phyloP scores from a whole-genome alignment of 2,329 filamentous ascomycete genomes.

The Teratosphaeria destructans region DNA sequence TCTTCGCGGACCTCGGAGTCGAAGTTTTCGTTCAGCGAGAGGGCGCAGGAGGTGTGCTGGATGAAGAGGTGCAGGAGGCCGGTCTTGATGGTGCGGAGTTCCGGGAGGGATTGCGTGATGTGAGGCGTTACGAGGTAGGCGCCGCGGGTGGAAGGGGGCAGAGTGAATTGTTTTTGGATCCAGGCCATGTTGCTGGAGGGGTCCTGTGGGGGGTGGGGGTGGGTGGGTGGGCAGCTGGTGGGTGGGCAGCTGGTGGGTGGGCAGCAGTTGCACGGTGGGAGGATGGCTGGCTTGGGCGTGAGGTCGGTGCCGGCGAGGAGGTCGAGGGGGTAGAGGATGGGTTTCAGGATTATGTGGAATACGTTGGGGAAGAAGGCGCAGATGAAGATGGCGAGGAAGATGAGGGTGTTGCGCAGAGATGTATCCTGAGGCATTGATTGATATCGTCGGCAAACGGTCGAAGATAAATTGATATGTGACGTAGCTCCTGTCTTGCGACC shows the following conservation, averaged over 20 bases:
- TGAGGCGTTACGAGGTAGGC: slow-evolving; percentile 82
- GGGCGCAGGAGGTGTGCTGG: slow-evolving; percentile 86
- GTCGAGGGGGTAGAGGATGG: slow-evolving; percentile 25
- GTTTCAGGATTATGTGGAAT: slow-evolving; percentile 31
- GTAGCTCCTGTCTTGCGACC: neutral
- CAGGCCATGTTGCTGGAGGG: slow-evolving; percentile 43
- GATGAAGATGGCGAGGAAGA: slow-evolving; percentile 40
- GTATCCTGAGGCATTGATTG: slow-evolving; percentile 14
- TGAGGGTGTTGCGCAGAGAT: slow-evolving; percentile 28
- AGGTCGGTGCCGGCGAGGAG: slow-evolving; percentile 15
- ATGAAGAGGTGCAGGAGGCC: slow-evolving; percentile 83
- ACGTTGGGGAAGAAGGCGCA: slow-evolving; percentile 40
- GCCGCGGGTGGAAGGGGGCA: slow-evolving; percentile 67
- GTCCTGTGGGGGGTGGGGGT: slow-evolving; percentile 11
- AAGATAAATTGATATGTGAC: neutral
- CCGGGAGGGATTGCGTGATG: slow-evolving; percentile 60
- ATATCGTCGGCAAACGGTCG: neutral
- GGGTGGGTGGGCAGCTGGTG: slow-evolving; percentile 15
- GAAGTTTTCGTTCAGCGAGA: slow-evolving; percentile 88
- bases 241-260: slow-evolving; percentile 25
- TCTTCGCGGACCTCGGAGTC: slow-evolving; percentile 66
- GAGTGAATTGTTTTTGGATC: slow-evolving; percentile 75
- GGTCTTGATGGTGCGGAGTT: slow-evolving; percentile 73
- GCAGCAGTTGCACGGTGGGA: slow-evolving; percentile 24
- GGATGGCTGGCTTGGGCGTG: slow-evolving; percentile 10